Percentiles rank a stretch among this genome's conserved stretches.
phyloP scores from a whole-genome alignment of 2,329 filamentous ascomycete genomes.

The Xylaria digitata region DNA sequence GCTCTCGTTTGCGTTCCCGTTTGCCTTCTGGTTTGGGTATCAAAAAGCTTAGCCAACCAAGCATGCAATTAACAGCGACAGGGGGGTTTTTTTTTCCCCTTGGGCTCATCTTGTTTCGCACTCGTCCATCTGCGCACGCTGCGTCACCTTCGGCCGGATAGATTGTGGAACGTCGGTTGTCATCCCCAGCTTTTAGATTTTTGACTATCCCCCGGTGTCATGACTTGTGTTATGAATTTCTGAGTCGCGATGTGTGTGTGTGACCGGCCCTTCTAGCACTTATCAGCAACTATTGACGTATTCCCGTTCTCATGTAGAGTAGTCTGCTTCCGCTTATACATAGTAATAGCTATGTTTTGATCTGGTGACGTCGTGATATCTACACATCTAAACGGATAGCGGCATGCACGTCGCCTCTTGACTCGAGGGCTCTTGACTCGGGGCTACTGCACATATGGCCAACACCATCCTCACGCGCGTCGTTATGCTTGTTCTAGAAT shows the following conservation, averaged over 20 bases:
- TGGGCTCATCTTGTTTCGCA: too few relatives aligned
- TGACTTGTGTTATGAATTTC: conserved; percentile 4
- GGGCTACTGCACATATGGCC: not conserved
- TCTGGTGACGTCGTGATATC: not conserved
- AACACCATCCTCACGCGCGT: not conserved
- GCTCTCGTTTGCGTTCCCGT: too few relatives aligned
- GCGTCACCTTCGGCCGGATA: not conserved
- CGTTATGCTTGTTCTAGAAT: not conserved
- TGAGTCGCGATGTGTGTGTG: conserved; percentile 11
- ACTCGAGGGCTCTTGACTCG: conserved; percentile 23
- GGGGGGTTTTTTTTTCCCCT: too few relatives aligned
- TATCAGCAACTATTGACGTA: not conserved
- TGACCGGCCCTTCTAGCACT: not conserved
- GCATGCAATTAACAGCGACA: not conserved
- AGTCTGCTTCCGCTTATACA: not conserved
- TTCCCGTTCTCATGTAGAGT: not conserved
- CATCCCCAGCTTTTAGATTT: conserved; percentile 18
- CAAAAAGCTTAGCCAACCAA: conserved; percentile 1
- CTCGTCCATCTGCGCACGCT: too few relatives aligned
- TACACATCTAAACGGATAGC: conserved; percentile 20
- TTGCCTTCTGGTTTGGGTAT: too few relatives aligned
- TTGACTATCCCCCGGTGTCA: conserved; percentile 4
- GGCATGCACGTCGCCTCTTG: not conserved
- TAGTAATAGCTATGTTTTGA: not conserved
- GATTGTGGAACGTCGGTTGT: not conserved